Percentiles rank a stretch among this genome's conserved stretches.
Evolutionary conservation across 2,329 filamentous ascomycete genomes (phyloP).

Genomic region (Neonectria faginata): DNA sequence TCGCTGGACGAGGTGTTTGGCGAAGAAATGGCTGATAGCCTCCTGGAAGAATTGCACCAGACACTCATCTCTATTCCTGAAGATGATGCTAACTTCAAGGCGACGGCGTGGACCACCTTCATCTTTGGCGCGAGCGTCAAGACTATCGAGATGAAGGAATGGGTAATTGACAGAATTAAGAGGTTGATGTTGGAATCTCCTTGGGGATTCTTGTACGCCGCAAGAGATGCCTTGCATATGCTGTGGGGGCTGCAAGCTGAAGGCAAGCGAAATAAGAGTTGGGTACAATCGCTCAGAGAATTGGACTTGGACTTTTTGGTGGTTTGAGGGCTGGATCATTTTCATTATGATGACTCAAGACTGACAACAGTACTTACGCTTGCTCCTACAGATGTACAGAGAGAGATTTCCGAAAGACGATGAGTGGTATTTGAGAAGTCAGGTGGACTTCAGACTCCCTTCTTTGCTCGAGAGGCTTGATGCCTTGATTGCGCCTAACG

Average conservation of each 20-base stretch:
- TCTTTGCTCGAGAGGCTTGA: background rate
- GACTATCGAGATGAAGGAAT: conserved; percentile 56
- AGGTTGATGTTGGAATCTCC: conserved; percentile 56
- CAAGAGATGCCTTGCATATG: conserved; percentile 57
- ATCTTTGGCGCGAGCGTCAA: conserved; percentile 65
- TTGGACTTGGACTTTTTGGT: conserved; percentile 58
- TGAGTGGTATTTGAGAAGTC: background rate
- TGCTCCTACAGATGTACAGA: background rate
- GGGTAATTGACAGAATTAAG: conserved; percentile 61
- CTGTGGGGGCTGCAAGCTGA: conserved; percentile 57
- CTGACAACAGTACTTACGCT: background rate
- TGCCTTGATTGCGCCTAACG: background rate
- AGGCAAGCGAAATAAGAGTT: conserved; percentile 48
- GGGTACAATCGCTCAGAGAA: conserved; percentile 59
- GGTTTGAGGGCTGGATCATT: conserved; percentile 45
- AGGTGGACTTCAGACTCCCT: conserved; percentile 7
- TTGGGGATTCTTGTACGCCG: conserved; percentile 63
- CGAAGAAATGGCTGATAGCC: conserved; percentile 45
- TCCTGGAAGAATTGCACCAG: conserved; percentile 60
- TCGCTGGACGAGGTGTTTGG: conserved; percentile 42
- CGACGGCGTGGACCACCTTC: conserved; percentile 68
- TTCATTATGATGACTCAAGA: background rate
- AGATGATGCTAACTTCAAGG: conserved; percentile 66
- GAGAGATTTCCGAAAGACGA: background rate
- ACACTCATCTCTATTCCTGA: conserved; percentile 61